Conservation (phyloP, 2,329 filamentous ascomycete species). For the Diplodia scrobiculata region DNA sequence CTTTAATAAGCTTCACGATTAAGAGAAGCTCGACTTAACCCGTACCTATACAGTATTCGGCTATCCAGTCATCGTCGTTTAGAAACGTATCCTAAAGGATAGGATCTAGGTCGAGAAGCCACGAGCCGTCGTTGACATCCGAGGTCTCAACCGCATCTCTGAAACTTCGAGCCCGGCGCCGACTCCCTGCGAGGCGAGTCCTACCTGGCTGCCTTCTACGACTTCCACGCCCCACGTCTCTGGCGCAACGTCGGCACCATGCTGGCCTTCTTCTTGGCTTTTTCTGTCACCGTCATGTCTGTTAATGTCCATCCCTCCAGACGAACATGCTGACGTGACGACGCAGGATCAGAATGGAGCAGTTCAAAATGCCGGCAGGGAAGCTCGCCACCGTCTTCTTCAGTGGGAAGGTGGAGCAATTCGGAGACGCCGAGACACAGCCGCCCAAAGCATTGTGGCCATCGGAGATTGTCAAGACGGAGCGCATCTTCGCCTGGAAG, state of each 20-base stretch:
- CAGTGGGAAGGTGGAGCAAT: not conserved
- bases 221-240: not conserved
- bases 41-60: too few relatives aligned
- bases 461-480: not conserved
- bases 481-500: conserved; percentile 1
- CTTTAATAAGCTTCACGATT: too few relatives aligned
- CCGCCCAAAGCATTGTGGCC: not conserved
- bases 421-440: too few relatives aligned
- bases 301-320: not conserved
- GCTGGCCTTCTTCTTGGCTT: not conserved
- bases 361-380: not conserved
- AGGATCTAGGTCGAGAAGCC: too few relatives aligned
- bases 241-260: not conserved
- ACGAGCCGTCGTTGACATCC: too few relatives aligned
- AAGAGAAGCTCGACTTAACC: too few relatives aligned
- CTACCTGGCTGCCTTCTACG: conserved; percentile 1
- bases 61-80: too few relatives aligned
- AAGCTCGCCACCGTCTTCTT: conserved; percentile 1
- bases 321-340: not conserved
- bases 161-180: not conserved
- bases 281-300: not conserved
- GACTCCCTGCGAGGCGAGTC: not conserved
- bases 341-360: not conserved
- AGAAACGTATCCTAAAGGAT: too few relatives aligned
- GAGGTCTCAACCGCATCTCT: too few relatives aligned